Base-by-base conservation (phyloP, 345 rosid species). In the Populus alba region DNA sequence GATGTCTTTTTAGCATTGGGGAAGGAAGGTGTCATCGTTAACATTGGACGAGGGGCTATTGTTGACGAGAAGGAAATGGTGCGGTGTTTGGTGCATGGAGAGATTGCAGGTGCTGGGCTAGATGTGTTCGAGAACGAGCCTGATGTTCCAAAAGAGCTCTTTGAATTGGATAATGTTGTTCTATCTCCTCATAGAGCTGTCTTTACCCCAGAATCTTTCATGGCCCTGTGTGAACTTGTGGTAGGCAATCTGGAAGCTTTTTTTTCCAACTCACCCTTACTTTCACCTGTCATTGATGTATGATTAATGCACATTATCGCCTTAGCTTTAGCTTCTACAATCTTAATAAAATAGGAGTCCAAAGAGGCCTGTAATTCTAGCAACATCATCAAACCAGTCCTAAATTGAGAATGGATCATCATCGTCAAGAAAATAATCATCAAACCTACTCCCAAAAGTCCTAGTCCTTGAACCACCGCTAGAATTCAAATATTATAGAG, bases 91-190 rank as follows among this genome's bases (percentile, higher is more conserved):
- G 79, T 86, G 63, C 71, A 45, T 53, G 92, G 98, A 18, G 86
- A 91, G 59, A 83, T 92, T 37, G 91, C 91, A 31, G 97, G 97
- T 71, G 94, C 92, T 1, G 97, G 95, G 41, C 87, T 94, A 72
- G 97, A 94, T 82, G 94, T 94, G 83, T 90, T 90, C 80, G 94
- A 90, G 88, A 76, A 90, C 3, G 97, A 94, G 72, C 97, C 95
- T 55, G 9, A 78, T 75, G 86, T 91, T 57, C 92, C 95, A 0
- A 57, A 81, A 53, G 90, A 88, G 78, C 81, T 92, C 35, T 82
- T 79, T 13, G 76, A 76, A 11, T 68, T 91, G 85, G 92, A 94
- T 39, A 92, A 87, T 77, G 97, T 91, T n/a, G 95, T 91, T 22
- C 76, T 92, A 81, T 91, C 97, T 39, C 97, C 94, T 0, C 97